Evolutionary conservation across 129 eudicot species (phyloP), one percentile per base, ranked within the genome.

Genomic region (Flaveria robusta): DNA sequence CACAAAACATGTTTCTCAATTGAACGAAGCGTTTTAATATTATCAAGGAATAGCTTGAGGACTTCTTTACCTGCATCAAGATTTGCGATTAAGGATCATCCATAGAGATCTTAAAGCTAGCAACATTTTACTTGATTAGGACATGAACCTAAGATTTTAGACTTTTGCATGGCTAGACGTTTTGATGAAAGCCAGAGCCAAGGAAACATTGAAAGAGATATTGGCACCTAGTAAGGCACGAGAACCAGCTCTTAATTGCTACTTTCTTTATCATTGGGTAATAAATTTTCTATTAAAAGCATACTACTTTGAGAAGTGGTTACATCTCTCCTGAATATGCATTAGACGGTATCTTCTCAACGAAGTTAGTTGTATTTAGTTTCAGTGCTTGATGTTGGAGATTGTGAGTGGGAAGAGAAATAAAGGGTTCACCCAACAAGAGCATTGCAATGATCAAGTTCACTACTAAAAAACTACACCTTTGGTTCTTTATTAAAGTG

Each of bases 21-120:
- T 78, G 82, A 77, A 34, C 71, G 7, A 47, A 41, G 15, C 51
- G 82, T 4, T 78, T 78, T 63, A 47, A 70, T 43, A 78, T 78
- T 7, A 78, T 78, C 12, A 70, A 13, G 77, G 82, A 65, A 78
- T 78, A 45, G 75, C 82, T 13, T 52, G 82, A 18, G 82, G 82
- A 43, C 77, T 78, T 26, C 50, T 78, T 12, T 78, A 78, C 70
- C 82, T 78, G 18, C 82, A 70, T 78, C 82, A 78, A 31, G 82
- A 78, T 70, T 69, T 77, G 9, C 20, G 76, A 29, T 22, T 42
- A 7, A 8, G 47, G 47, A 42, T 42, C 47, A 42, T 42, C 47
- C 47, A 42, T 42, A 42, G 47, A 42, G 47, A 42, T 42, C 47
- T 42, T 9, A 42, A 42, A 42, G 47, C 47, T 42, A 42, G 47